A percentile compares a stretch with the other conserved stretches of the same genome.
Evolutionary conservation across 208 protist genomes (phyloP).

Genomic region (Leishmania tropica): DNA sequence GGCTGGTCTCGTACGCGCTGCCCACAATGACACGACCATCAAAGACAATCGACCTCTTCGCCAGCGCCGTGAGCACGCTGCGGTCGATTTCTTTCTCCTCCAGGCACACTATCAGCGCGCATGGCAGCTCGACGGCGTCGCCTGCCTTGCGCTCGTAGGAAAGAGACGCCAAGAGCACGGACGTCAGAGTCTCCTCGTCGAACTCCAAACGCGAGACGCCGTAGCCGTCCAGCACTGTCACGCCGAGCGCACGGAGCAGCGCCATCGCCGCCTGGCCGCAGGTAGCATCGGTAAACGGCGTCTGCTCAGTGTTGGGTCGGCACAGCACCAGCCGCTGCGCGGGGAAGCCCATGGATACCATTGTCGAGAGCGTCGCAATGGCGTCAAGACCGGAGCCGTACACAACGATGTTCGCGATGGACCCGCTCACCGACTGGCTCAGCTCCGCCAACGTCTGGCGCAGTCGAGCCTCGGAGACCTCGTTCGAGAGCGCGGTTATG

Average conservation of each 20-base stretch:
- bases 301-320: constrained; percentile 45
- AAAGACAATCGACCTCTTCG: constrained; percentile 93
- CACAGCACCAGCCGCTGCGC: constrained; percentile 82
- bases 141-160: constrained; percentile 45
- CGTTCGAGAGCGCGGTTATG: constrained; percentile 63
- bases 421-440: constrained; percentile 59
- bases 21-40: constrained; percentile 94
- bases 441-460: constrained; percentile 63
- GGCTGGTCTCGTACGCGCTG: constrained; percentile 87
- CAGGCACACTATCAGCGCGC: constrained; percentile 82
- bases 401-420: constrained; percentile 78
- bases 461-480: constrained; percentile 58
- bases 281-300: constrained; percentile 40
- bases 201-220: constrained; percentile 82
- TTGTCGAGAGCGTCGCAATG: constrained; percentile 61
- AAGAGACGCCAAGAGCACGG: constrained; percentile 68
- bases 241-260: constrained; percentile 75
- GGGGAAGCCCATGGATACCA: constrained; percentile 73
- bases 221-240: constrained; percentile 80
- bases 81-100: constrained; percentile 93
- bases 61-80: constrained; percentile 84
- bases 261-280: constrained; percentile 57
- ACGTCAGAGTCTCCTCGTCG: constrained; percentile 77
- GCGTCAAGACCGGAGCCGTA: constrained; percentile 89
- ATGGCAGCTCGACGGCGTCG: constrained; percentile 83